Base-by-base conservation (phyloP, 805 yeast genomes). In the Candida argentea region DNA sequence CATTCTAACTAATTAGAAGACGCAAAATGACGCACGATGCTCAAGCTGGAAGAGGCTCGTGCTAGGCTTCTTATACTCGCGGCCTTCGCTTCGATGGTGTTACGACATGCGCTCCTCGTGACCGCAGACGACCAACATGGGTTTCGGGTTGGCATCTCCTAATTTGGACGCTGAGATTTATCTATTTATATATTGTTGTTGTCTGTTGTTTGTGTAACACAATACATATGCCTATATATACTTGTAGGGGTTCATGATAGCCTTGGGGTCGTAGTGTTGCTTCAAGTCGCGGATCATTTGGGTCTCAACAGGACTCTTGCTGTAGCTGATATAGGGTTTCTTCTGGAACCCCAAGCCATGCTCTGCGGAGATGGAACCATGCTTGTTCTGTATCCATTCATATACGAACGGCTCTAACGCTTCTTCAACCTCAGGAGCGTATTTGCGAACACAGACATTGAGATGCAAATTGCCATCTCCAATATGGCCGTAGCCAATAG, bases 321-420 rank as follows among this genome's bases (percentile, higher is more conserved):
- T 70, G 61, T 89, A 91, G 6, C 78, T 78, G 40, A 89, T 69
- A 52, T 82, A 91, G 48, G 83, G 81, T 43, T 80, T 85, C 78
- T 91, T 91, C 48, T 89, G 96, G 71, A 91, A 84, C 0, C 98
- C 98, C 33, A 91, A 66, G 10, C 98, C 98, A 52, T 91, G 98
- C 55, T 91, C 98, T 16, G 98, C 98, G 34, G 94, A 80, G 30
- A 91, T 79, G 2, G 97, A 87, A 14, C 98, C 98, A 19, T 76
- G 61, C 37, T 72, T 65, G 16, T 55, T 44, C 55, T 70, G 46
- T 30, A 91, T 81, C 80, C 87, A 87, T 60, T 91, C 94, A 50
- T 86, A 91, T 17, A 91, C 91, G 57, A 81, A 91, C 25, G 98
- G 98, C 55, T 91, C 98, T 36, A 91, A 66, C 2, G 69, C 72